These are phyloP conservation scores for Cruciata laevipes DNA, from an alignment of 257 asterid genomes.

Conservation along the genomic window DNA sequence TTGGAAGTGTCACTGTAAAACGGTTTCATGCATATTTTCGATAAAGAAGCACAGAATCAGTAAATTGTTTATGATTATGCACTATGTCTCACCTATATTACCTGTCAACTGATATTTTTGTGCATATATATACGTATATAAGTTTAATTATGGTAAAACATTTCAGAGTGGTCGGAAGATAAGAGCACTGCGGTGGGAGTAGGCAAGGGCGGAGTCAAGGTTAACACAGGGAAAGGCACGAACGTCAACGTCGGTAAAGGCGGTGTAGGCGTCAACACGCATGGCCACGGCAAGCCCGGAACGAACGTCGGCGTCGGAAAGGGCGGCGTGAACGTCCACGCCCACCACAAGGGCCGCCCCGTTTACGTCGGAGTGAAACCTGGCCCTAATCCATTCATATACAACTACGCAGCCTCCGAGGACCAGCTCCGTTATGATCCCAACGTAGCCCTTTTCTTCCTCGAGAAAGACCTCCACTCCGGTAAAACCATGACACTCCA, in stretches of 20 bases:
- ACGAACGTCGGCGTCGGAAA: slow-evolving; percentile 48
- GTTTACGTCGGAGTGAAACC: slow-evolving; percentile 40
- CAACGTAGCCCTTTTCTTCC: slow-evolving; percentile 60
- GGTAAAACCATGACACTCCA: slow-evolving; percentile 50
- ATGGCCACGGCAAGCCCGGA: neutral
- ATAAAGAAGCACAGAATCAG: too few species aligned
- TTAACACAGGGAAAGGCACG: slow-evolving; percentile 1
- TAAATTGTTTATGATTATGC: too few species aligned
- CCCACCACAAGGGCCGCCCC: slow-evolving; percentile 37
- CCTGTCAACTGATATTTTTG: too few species aligned
- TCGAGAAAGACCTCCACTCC: slow-evolving; percentile 45
- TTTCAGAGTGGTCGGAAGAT: slow-evolving; percentile 45
- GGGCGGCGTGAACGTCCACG: slow-evolving; percentile 45
- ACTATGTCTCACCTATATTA: too few species aligned
- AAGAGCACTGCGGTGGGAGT: slow-evolving; percentile 32
- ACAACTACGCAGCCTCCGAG: slow-evolving; percentile 52
- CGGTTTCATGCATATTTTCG: too few species aligned
- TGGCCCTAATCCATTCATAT: slow-evolving; percentile 25
- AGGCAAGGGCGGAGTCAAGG: slow-evolving; percentile 18
- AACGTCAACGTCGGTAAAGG: neutral
- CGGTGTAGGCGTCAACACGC: neutral
- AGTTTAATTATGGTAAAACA: neutral
- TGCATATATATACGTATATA: too few species aligned
- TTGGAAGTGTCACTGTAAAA: too few species aligned
- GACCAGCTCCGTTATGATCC: slow-evolving; percentile 61